Evolutionary conservation across 106 monocot genomes (phyloP).

Genomic region (Allium sativum): DNA sequence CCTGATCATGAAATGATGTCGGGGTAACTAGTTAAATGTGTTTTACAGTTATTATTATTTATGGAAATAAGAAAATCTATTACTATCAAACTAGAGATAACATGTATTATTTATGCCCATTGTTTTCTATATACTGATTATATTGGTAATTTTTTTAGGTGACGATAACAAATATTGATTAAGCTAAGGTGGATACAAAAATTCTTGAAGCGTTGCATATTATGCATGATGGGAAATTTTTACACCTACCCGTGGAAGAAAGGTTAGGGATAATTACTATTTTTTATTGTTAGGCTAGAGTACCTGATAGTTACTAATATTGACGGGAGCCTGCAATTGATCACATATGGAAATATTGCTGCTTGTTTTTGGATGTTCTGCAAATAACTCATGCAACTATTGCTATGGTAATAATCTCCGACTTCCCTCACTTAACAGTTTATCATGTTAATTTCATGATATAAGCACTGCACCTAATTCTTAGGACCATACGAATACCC

Average conservation of each 20-base stretch:
- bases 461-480: too few relatives aligned
- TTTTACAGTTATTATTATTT: too few relatives aligned
- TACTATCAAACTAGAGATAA: too few relatives aligned
- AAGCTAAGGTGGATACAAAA: slow-evolving; percentile 68
- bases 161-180: slow-evolving; percentile 81
- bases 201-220: slow-evolving; percentile 91
- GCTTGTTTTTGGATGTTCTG: slow-evolving; percentile 91
- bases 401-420: slow-evolving; percentile 89
- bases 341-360: slow-evolving; percentile 48
- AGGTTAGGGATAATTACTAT: slow-evolving; percentile 24
- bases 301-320: not conserved
- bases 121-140: too few relatives aligned
- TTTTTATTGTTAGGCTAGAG: not conserved
- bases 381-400: slow-evolving; percentile 84
- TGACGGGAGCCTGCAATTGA: slow-evolving; percentile 5
- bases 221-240: slow-evolving; percentile 92
- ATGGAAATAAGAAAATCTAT: too few relatives aligned
- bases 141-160: slow-evolving; percentile 59
- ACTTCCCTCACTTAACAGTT: too few relatives aligned
- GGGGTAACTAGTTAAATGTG: too few relatives aligned
- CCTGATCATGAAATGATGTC: too few relatives aligned
- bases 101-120: too few relatives aligned
- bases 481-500: too few relatives aligned
- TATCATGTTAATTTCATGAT: too few relatives aligned
- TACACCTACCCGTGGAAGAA: slow-evolving; percentile 80